Evolutionary conservation across 345 rosid genomes (phyloP), one percentile per base, ranked within the genome.

Genomic region (Cardamine chenopodiifolia): DNA sequence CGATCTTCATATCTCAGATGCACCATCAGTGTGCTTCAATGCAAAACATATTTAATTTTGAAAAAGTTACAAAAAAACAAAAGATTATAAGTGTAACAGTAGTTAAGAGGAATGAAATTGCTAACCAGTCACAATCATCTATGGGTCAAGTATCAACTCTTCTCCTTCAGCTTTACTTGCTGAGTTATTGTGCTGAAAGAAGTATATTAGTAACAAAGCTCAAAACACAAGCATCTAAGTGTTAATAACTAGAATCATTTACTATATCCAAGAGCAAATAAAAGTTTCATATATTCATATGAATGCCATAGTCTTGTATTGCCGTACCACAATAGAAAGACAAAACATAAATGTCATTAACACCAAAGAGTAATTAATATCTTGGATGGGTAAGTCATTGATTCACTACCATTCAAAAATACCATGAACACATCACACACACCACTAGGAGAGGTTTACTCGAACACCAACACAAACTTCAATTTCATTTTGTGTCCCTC

Each of bases 381-480:
- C 89, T 88, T 81, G 59, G 79, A 40, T 20, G 97, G 85, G 74
- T 88, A 92, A 0, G 94, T 87, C 84, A 89, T 69, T 11, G 92
- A 54, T 79, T 95, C 99, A 53, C 81, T 84, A 31, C 88, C 97
- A 12, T 89, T 84, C 52, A 81, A 19, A n/a, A 37, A 87, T 85
- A 63, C 84, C 87, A 73, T 82, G 84, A 49, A 88, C 73, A 58
- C 98, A 79, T 94, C 96, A 80, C 88, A 90, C 32, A 95, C 93
- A 10, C 92, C 99, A 54, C 99, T 95, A 19, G 97, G 88, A 45
- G 98, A 95, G 75, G 97, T 86, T 90, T 35, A 89, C 96, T 59
- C 90, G 86, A 66, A 79, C 82, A 79, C 87, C 90, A 58, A 79
- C 61, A 65, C 99, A 92, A 66, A 92, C 94, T 72, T 85, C 94